Evolutionary conservation across 1,284 basidiomycete genomes (phyloP).

Genomic region (Pisolithus thermaeus): DNA sequence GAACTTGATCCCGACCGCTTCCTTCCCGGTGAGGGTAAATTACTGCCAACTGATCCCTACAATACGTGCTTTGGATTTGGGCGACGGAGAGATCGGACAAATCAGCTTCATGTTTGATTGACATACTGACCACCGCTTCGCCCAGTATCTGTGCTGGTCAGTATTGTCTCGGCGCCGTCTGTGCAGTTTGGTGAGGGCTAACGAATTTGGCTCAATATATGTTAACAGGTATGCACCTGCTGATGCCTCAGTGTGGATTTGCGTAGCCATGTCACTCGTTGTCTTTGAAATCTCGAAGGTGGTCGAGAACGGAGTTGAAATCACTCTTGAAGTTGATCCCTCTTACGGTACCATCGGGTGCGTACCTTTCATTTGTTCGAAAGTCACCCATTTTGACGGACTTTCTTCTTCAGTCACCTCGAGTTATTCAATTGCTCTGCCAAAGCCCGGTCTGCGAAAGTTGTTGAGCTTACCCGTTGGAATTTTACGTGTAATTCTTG

Average conservation of each 20-base stretch:
- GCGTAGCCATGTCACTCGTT: too few species aligned
- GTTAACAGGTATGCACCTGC: too few species aligned
- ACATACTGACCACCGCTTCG: not conserved
- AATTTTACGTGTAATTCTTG: too few species aligned
- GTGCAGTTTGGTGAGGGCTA: not conserved
- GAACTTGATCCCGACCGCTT: slow-evolving; percentile 22
- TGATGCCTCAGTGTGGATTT: too few species aligned
- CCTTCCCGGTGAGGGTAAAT: not conserved
- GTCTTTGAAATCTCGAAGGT: slow-evolving; percentile 2
- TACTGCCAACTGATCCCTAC: slow-evolving; percentile 9
- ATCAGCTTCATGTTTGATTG: not conserved
- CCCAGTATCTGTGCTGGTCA: slow-evolving; percentile 8
- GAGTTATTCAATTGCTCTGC: too few species aligned
- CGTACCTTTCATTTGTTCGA: too few species aligned
- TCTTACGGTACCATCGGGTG: too few species aligned
- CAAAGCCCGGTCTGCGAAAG: too few species aligned
- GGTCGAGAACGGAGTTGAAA: slow-evolving; percentile 3
- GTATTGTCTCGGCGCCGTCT: not conserved
- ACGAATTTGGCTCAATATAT: too few species aligned
- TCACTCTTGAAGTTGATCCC: slow-evolving; percentile 3
- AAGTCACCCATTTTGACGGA: too few species aligned
- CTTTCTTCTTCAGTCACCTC: too few species aligned
- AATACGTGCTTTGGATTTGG: slow-evolving; percentile 16
- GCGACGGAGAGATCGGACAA: slow-evolving; percentile 3
- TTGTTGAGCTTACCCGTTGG: too few species aligned